Evolutionary conservation across 495 filamentous ascomycete species (phyloP).

Genomic region (Penicillium egyptiacum): DNA sequence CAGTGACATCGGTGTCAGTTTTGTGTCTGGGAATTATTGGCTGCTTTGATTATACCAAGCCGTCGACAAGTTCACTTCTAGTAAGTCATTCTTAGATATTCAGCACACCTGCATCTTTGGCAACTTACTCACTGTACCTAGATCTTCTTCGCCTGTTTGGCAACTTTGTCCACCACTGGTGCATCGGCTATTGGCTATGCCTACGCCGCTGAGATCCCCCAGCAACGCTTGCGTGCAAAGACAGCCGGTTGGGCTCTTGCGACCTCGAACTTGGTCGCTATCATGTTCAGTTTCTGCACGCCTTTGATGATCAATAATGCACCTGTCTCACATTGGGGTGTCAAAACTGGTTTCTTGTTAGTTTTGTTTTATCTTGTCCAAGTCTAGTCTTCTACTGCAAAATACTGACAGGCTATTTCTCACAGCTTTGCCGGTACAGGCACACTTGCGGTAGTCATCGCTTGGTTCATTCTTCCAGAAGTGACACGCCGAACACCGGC

Average conservation of each 20-base stretch:
- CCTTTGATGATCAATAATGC: slow-evolving; percentile 45
- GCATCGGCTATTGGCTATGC: slow-evolving; percentile 45
- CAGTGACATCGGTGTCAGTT: slow-evolving; percentile 37
- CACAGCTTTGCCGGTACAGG: slow-evolving; percentile 36
- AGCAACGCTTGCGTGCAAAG: slow-evolving; percentile 41
- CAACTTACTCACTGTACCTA: slow-evolving; percentile 3
- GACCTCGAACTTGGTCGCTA: slow-evolving; percentile 36
- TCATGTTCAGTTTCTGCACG: slow-evolving; percentile 48
- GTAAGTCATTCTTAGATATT: slow-evolving; percentile 12
- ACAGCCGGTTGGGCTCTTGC: slow-evolving; percentile 42
- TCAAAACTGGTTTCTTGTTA: slow-evolving; percentile 46
- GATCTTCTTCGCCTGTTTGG: slow-evolving; percentile 39
- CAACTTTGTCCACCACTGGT: slow-evolving; percentile 42
- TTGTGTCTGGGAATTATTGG: slow-evolving; percentile 42
- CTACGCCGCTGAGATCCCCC: slow-evolving; percentile 41
- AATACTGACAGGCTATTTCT: not conserved
- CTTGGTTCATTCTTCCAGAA: slow-evolving; percentile 43
- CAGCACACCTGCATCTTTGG: not conserved
- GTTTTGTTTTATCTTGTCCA: not conserved
- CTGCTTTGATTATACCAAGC: slow-evolving; percentile 41
- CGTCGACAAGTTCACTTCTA: slow-evolving; percentile 32
- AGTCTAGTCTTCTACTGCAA: not conserved
- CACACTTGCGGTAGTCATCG: slow-evolving; percentile 30
- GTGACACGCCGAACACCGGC: slow-evolving; percentile 37
- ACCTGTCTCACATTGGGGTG: slow-evolving; percentile 33